phyloP scores from a whole-genome alignment of 2,329 filamentous ascomycete genomes.

The Alternaria ventricosa region DNA sequence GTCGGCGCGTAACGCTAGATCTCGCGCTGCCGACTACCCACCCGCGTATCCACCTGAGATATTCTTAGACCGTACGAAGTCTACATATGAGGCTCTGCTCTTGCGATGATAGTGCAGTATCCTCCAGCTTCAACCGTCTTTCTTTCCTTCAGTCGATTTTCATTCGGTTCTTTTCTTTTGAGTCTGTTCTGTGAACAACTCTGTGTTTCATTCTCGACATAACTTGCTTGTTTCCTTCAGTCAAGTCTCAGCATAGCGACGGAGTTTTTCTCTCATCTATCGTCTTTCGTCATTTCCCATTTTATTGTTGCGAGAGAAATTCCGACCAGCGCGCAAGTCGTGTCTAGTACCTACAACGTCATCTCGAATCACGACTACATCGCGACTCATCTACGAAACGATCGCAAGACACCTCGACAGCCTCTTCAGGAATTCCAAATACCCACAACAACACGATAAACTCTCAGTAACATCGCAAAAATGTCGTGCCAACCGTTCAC shows the following conservation, averaged over 20 bases:
- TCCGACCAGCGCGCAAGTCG: constrained; percentile 1
- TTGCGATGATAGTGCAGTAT: not conserved
- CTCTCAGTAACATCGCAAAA: not conserved
- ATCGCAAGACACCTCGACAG: not conserved
- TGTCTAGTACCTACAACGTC: not conserved
- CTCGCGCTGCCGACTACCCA: constrained; percentile 17
- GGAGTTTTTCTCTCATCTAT: not conserved
- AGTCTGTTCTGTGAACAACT: constrained; percentile 26
- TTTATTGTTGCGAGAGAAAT: not conserved
- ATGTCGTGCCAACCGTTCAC: constrained; percentile 24
- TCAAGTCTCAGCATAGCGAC: constrained; percentile 10
- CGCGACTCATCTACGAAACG: not conserved
- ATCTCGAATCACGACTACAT: not conserved
- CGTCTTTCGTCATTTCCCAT: not conserved
- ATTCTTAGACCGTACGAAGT: constrained; percentile 16
- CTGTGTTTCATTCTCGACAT: not conserved
- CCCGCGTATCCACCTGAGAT: constrained; percentile 15
- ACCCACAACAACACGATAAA: not conserved
- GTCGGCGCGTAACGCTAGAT: constrained; percentile 28
- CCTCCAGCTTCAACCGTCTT: constrained; percentile 5
- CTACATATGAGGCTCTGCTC: constrained; percentile 14
- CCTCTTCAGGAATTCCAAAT: not conserved
- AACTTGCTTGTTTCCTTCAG: constrained; percentile 1
- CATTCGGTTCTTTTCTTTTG: constrained; percentile 12
- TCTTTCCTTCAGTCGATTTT: constrained; percentile 12